phyloP scores from a whole-genome alignment of 202 grass and related monocot genomes.

The Schoenoplectus triqueter region DNA sequence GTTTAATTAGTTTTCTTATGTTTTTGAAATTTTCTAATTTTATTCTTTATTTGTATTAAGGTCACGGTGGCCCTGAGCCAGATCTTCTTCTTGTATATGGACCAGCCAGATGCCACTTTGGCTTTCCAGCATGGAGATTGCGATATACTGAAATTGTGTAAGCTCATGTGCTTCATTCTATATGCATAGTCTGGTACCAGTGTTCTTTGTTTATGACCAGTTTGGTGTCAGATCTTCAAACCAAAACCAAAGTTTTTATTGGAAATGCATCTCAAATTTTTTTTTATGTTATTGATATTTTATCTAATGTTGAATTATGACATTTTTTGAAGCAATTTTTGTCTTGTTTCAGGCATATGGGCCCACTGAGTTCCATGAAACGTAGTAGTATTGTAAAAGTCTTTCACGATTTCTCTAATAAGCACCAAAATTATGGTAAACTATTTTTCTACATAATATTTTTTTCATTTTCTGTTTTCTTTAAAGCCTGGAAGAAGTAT shows the following conservation, averaged over 20 bases:
- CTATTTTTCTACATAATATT: constrained; percentile 13
- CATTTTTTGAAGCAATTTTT: not conserved
- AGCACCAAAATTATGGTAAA: constrained; percentile 92
- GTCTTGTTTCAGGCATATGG: constrained; percentile 82
- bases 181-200: not conserved
- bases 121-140: constrained; percentile 95
- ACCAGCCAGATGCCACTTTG: constrained; percentile 85
- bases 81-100: constrained; percentile 90
- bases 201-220: not conserved
- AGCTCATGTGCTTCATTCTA: constrained; percentile 37
- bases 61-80: constrained; percentile 83
- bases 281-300: constrained; percentile 23
- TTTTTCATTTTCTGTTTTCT: constrained; percentile 27
- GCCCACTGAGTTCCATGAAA: constrained; percentile 66
- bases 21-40: not conserved
- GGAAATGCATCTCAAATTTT: constrained; percentile 22
- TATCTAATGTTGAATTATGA: constrained; percentile 1
- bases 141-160: constrained; percentile 97
- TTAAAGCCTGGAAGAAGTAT: not conserved
- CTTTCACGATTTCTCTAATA: constrained; percentile 84
- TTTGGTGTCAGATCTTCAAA: not conserved
- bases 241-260: constrained; percentile 24
- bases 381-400: constrained; percentile 72
- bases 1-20: constrained; percentile 12
- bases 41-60: constrained; percentile 45